Percentiles rank a stretch among this genome's conserved stretches.
Evolutionary conservation across 495 filamentous ascomycete genomes (phyloP).

Genomic region (Schizothecium vesticola): DNA sequence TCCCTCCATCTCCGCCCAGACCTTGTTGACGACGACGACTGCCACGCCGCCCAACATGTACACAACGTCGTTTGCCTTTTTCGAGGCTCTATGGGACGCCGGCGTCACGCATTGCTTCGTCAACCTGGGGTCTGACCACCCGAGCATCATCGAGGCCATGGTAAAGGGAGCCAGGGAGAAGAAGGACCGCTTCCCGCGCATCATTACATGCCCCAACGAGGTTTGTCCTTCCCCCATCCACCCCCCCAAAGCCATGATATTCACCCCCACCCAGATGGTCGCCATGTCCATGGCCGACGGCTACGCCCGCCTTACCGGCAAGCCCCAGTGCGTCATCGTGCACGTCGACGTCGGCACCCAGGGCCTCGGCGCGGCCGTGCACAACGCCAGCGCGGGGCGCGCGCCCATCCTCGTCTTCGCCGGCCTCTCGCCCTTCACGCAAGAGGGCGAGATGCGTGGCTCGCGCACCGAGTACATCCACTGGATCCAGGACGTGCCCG

Average conservation of each 20-base stretch:
- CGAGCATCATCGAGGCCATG: constrained; percentile 91
- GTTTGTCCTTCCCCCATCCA: constrained; percentile 31
- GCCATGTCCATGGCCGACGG: constrained; percentile 96
- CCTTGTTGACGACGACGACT: neutral
- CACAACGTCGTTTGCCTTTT: constrained; percentile 67
- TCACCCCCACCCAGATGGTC: constrained; percentile 65
- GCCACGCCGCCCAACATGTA: constrained; percentile 35
- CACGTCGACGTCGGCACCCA: constrained; percentile 97
- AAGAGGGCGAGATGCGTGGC: constrained; percentile 85
- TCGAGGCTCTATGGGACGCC: constrained; percentile 90
- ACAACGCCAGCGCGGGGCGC: constrained; percentile 83
- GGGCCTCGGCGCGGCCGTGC: constrained; percentile 79
- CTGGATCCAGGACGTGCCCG: constrained; percentile 95
- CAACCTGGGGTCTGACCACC: constrained; percentile 92
- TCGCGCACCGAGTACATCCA: constrained; percentile 93
- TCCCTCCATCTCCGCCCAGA: neutral
- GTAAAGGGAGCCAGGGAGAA: constrained; percentile 70
- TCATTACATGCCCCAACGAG: constrained; percentile 93
- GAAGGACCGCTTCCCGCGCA: constrained; percentile 67
- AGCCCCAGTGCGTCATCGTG: constrained; percentile 87
- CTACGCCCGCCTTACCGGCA: constrained; percentile 78
- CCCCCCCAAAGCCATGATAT: neutral
- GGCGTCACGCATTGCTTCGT: constrained; percentile 89
- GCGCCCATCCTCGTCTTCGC: constrained; percentile 89
- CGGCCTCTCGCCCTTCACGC: constrained; percentile 81